Evolutionary conservation across 176 grass and related monocot species (phyloP).

Genomic region (Zoysia pacifica): DNA sequence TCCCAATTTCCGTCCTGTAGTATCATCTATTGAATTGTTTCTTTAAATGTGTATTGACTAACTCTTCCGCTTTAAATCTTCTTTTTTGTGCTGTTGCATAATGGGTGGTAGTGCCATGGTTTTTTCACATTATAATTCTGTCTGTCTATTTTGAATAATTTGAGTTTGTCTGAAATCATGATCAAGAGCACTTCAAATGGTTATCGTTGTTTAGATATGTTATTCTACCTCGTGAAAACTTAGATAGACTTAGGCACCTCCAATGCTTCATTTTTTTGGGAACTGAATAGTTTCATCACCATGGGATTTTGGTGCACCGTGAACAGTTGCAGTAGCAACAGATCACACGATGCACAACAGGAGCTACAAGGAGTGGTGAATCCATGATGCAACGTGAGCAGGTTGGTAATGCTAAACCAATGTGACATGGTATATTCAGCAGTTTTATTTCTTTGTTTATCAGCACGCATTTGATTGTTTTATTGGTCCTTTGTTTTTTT

Average conservation of each 20-base stretch:
- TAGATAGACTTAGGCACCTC: constrained; percentile 4
- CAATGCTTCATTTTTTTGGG: not conserved
- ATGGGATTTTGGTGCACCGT: not conserved
- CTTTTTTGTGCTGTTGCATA: constrained; percentile 13
- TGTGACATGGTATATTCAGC: constrained; percentile 13
- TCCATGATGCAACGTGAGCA: constrained; percentile 24
- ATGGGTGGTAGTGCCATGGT: not conserved
- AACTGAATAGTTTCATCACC: constrained; percentile 22
- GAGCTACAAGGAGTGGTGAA: constrained; percentile 15
- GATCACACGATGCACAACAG: not conserved
- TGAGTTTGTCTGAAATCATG: not conserved
- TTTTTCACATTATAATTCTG: constrained; percentile 19
- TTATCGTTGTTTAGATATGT: not conserved
- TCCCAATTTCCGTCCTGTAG: constrained; percentile 16
- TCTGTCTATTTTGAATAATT: constrained; percentile 20
- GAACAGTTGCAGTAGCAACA: not conserved
- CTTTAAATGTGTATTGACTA: constrained; percentile 7
- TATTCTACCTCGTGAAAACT: not conserved
- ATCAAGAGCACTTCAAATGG: not conserved
- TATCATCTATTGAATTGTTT: constrained; percentile 13
- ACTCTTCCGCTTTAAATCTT: constrained; percentile 11
- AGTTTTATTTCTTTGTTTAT: not conserved
- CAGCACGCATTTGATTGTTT: not conserved
- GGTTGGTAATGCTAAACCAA: not conserved
- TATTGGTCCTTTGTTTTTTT: constrained; percentile 11